A percentile compares a stretch with the other conserved stretches of the same genome.
These are phyloP conservation scores for Blumeriella jaapii DNA, from an alignment of 2,329 filamentous ascomycete species.

Conservation along the genomic window DNA sequence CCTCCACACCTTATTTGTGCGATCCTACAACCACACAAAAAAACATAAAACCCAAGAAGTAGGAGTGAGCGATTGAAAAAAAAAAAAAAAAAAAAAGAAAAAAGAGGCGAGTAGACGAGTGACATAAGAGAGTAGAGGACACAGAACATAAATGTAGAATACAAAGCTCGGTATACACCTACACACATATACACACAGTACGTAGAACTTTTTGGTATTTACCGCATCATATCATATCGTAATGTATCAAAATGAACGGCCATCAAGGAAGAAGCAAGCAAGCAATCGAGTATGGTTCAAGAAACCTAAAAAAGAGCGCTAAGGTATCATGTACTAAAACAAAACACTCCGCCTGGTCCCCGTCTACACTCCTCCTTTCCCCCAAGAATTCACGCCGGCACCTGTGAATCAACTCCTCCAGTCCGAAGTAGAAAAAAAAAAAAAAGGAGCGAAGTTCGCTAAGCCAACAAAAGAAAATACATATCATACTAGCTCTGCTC, in stretches of 20 bases:
- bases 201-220: no score
- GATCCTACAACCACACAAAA: neutral
- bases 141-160: no score
- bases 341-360: no score
- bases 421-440: neutral
- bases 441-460: no score
- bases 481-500: neutral
- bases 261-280: conserved; percentile 1
- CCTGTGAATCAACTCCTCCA: no score
- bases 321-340: conserved; percentile 5
- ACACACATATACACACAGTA: no score
- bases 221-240: conserved; percentile 1
- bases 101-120: no score
- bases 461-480: neutral
- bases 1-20: no score
- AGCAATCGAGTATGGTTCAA: neutral
- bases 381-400: no score
- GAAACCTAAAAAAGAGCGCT: neutral
- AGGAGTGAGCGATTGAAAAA: neutral
- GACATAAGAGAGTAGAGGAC: no score
- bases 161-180: no score
- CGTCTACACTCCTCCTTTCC: no score
- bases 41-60: neutral
- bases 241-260: conserved; percentile 2
- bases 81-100: neutral